Base-by-base conservation (phyloP, 208 protist species). In the Trypanosoma boissoni region DNA sequence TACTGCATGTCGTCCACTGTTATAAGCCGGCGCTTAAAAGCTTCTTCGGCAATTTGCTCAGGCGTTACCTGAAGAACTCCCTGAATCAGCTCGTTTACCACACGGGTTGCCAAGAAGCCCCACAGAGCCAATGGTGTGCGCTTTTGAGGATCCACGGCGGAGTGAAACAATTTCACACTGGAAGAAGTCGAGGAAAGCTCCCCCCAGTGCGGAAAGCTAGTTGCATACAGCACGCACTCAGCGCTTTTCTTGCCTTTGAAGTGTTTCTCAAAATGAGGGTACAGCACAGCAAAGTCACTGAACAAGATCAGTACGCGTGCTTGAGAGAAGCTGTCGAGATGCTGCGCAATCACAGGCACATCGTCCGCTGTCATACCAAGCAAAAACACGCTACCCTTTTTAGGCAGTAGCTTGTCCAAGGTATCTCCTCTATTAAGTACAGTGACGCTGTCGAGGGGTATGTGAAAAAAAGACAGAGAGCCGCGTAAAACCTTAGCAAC, bases 1-100 rank as follows among this genome's bases (percentile, higher is more conserved):
- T 68, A 58, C 1, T 37, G 26, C 51, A 66, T 31, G 24, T 63
- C 67, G n/a, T 67, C 54, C 2, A 59, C 20, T 5, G 43, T 49
- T 20, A 71, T 29, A 43, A 49, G 43, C 37, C 51, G 24, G 4
- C 42, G 14, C 48, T 5, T 31, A n/a, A 21, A 53, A 31, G 34
- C 14, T 10, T 9, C 9, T 6, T 53, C 23, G 14, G 48, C 7
- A 20, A 53, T n/a, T 21, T 36, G n/a, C 26, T 24, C 26, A 21
- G 48, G 10, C 27, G 10, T 53, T 27, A 53, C 48, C 26, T 34
- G 16, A 6, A 6, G 10, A 20, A 53, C 34, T 14, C 9, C 5
- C 7, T 20, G 23, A 12, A 53, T 5, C 6, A 53, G 9, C 7
- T 12, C 24, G 24, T 53, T 20, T 7, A 53, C 9, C 48, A 53